Percentiles rank a stretch among this genome's conserved stretches.
phyloP scores from a whole-genome alignment of 2,329 filamentous ascomycete species.

The Trichoderma gracile region DNA sequence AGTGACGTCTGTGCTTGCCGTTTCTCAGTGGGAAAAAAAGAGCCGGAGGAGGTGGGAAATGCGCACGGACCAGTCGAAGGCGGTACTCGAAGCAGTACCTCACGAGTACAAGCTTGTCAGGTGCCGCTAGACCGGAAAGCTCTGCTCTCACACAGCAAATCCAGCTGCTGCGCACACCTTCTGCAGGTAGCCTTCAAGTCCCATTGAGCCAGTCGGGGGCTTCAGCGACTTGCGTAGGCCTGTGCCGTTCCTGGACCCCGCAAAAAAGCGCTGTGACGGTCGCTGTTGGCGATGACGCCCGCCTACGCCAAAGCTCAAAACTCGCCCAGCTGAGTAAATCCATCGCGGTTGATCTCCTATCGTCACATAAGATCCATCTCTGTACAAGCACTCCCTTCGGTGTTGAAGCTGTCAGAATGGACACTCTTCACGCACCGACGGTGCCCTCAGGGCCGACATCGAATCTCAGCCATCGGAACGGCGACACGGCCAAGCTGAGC shows the following conservation, averaged over 20 bases:
- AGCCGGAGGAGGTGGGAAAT: conserved; percentile 3
- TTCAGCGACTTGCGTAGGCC: conserved; percentile 20
- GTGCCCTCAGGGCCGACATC: conserved; percentile 74
- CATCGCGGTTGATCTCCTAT: background rate
- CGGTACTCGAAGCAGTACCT: background rate
- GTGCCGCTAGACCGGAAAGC: too few relatives aligned
- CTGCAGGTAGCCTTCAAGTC: background rate
- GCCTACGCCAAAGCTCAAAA: background rate
- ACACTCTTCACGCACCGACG: conserved; percentile 59
- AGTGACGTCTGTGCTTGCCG: conserved; percentile 36
- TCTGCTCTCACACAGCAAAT: too few relatives aligned
- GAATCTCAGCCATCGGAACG: conserved; percentile 56
- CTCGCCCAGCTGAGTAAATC: background rate
- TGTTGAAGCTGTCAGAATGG: conserved; percentile 42
- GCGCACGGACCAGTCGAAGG: conserved; percentile 6
- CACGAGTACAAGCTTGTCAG: background rate
- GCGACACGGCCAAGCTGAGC: conserved; percentile 63
- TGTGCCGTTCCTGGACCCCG: conserved; percentile 22
- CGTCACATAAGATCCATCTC: background rate
- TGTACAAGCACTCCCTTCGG: background rate
- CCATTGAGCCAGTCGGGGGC: background rate
- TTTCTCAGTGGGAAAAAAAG: conserved; percentile 13
- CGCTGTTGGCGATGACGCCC: conserved; percentile 13
- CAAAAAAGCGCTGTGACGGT: background rate
- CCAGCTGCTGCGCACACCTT: too few relatives aligned